Evolutionary conservation across 257 asterid species (phyloP).

Genomic region (Solanum pennellii): DNA sequence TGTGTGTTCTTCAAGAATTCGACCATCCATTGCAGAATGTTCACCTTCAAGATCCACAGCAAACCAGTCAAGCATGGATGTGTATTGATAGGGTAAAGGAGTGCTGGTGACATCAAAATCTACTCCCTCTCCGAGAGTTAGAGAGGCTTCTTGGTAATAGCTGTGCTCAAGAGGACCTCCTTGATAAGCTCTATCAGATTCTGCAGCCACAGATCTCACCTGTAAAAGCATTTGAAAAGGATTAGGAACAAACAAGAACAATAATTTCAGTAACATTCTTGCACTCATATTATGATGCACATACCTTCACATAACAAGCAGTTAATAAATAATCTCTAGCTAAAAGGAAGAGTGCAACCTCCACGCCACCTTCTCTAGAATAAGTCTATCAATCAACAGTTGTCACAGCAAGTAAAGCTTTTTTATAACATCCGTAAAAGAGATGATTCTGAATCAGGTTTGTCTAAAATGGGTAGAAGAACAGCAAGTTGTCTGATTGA

Average conservation of each 20-base stretch:
- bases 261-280: neutral
- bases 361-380: neutral
- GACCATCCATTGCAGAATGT: slow-evolving; percentile 99
- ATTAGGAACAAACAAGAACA: neutral
- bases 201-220: slow-evolving; percentile 95
- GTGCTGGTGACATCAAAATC: slow-evolving; percentile 34
- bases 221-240: slow-evolving; percentile 16
- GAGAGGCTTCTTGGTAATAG: slow-evolving; percentile 40
- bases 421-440: neutral
- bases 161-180: slow-evolving; percentile 74
- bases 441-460: neutral
- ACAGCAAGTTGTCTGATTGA: neutral
- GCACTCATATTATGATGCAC: neutral
- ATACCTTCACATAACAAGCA: neutral
- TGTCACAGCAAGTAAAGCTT: neutral
- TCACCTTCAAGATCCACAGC: slow-evolving; percentile 99
- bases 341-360: neutral
- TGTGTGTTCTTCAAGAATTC: slow-evolving; percentile 91
- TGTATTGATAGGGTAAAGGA: slow-evolving; percentile 54
- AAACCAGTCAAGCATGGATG: slow-evolving; percentile 90
- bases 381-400: neutral
- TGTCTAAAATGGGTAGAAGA: neutral
- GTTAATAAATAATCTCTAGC: neutral
- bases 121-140: slow-evolving; percentile 29
- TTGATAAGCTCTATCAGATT: slow-evolving; percentile 83